Base-by-base conservation (phyloP, 768 basidiomycete genomes). In the Mycena pura region DNA sequence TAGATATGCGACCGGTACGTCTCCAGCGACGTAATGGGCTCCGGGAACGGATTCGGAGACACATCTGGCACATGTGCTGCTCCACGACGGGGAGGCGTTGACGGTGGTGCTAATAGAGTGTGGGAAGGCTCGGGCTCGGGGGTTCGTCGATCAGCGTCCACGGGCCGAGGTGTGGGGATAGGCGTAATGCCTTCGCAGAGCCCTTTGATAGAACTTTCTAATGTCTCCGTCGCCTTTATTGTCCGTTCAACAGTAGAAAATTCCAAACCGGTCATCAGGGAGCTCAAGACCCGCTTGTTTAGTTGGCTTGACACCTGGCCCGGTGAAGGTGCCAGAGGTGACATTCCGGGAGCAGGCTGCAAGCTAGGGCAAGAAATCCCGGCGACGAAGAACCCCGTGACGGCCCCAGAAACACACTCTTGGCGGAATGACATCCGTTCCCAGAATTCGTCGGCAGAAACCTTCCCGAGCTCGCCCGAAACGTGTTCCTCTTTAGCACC, bases 401-500 rank as follows among this genome's bases (percentile, higher is more conserved):
- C 85, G 2, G 92, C 91, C 2, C 96, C 95, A 32, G 89, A 84
- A 43, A 91, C 84, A 70, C 96, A 98, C 75, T 99, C 97, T 71
- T 98, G 96, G 25, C 97, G 84, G 74, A 92, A 96, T 38, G 90
- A 93, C 91, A 99, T 95, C 15, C 95, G 85, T 75, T 97, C 95
- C 96, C 96, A 99, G 74, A 96, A 99, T 70, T 97, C 96, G 38
- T 90, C 90, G 36, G 84, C 68, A 0, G 78, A 75, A 47, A 93
- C 89, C 62, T 78, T 83, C 15, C 72, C 77, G 51, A 93, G 78
- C 68, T 88, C 86, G 45, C 84, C 87, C 51, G 77, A 69, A 28
- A 80, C 72, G 36, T 71, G 74, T 41, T 80, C 81, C n/a, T 74
- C 73, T 64, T 73, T 74, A 47, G 56, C 70, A 60, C 67, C 68